phyloP scores from a whole-genome alignment of 2,329 filamentous ascomycete genomes.

The Neonectria neomacrospora region DNA sequence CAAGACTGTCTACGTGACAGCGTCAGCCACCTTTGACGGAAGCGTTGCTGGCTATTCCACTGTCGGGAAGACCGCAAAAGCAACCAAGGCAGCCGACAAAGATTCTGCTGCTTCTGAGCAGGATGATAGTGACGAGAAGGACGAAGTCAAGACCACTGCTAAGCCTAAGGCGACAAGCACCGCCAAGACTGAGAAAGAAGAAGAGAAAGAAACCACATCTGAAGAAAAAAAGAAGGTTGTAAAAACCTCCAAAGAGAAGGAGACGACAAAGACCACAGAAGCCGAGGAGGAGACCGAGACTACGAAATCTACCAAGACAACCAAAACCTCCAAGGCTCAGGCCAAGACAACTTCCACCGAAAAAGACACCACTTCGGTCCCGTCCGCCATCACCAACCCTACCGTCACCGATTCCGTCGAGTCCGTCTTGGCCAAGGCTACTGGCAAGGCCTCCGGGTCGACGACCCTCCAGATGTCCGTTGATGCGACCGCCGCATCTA shows the following conservation, averaged over 20 bases:
- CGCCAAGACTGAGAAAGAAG: constrained; percentile 28
- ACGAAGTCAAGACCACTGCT: constrained; percentile 13
- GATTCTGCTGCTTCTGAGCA: constrained; percentile 5
- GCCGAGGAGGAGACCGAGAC: constrained; percentile 7
- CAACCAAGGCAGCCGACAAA: constrained; percentile 29
- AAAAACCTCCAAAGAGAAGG: constrained; percentile 23
- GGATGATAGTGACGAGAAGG: neutral
- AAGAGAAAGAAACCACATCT: constrained; percentile 36
- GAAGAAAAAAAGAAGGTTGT: constrained; percentile 32
- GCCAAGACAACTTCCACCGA: constrained; percentile 31
- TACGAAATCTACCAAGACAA: constrained; percentile 22
- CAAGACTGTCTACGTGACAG: constrained; percentile 55
- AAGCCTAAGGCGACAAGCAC: constrained; percentile 26
- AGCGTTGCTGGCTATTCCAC: constrained; percentile 57
- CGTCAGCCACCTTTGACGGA: constrained; percentile 55
- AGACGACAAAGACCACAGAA: constrained; percentile 28
- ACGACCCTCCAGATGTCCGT: constrained; percentile 25
- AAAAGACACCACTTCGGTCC: constrained; percentile 36
- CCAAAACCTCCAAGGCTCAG: constrained; percentile 36
- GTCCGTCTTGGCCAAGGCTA: constrained; percentile 47
- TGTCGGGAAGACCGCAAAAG: constrained; percentile 34
- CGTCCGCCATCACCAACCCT: constrained; percentile 44
- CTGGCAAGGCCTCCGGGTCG: constrained; percentile 34
- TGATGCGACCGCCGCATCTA: constrained; percentile 30
- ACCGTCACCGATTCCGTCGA: constrained; percentile 42